Evolutionary conservation across 1,284 basidiomycete genomes (phyloP).

Genomic region (Cutaneotrichosporon curvatum): DNA sequence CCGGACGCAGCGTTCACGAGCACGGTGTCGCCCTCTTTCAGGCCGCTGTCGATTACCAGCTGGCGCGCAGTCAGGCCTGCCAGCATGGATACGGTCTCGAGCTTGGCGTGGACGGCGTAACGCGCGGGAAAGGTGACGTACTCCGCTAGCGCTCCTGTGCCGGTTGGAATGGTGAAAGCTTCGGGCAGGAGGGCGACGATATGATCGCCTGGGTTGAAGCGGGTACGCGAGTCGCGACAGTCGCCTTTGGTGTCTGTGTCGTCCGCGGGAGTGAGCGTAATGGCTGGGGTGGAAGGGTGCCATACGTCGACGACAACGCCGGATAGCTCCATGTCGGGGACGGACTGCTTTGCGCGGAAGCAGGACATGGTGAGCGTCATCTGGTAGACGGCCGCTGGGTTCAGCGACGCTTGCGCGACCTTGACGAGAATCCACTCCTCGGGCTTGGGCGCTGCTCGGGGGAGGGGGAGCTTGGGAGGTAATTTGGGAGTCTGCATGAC

Average conservation of each 20-base stretch:
- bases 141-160: constrained; percentile 10
- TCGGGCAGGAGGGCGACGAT: constrained; percentile 10
- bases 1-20: constrained; percentile 24
- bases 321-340: constrained; percentile 11
- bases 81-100: not conserved
- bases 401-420: constrained; percentile 8
- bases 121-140: constrained; percentile 4
- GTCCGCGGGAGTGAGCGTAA: too few relatives aligned
- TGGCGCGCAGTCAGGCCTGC: constrained; percentile 9
- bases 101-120: constrained; percentile 2
- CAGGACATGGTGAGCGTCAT: constrained; percentile 3
- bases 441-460: not conserved
- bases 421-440: constrained; percentile 11
- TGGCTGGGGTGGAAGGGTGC: not conserved
- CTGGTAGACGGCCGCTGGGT: constrained; percentile 9
- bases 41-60: constrained; percentile 1
- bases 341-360: not conserved
- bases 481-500: not conserved
- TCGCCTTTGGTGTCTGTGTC: not conserved
- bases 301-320: constrained; percentile 14
- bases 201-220: constrained; percentile 8
- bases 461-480: constrained; percentile 6
- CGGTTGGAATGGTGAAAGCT: not conserved
- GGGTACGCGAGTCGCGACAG: not conserved
- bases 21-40: constrained; percentile 6